These are phyloP conservation scores for Plasmopara viticola DNA, from an alignment of 352 stramenopile genomes.

Conservation along the genomic window DNA sequence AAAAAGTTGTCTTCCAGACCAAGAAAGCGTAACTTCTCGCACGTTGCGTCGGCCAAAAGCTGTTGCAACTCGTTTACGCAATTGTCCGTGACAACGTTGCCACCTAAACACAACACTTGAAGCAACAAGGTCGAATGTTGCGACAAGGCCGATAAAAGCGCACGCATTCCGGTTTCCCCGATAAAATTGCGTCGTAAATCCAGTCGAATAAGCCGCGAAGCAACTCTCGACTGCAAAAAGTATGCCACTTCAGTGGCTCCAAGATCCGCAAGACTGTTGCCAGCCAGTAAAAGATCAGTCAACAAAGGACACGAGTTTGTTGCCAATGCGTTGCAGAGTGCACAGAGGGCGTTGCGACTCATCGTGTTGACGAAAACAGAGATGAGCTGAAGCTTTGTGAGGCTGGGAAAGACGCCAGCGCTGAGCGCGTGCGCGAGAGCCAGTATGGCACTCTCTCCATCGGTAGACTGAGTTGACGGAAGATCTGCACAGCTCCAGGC, in stretches of 20 bases:
- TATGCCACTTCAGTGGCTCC: constrained; percentile 41
- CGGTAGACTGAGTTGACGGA: constrained; percentile 44
- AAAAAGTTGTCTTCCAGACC: constrained; percentile 81
- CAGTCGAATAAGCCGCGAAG: constrained; percentile 37
- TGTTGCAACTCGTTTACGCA: constrained; percentile 44
- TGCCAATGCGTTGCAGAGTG: constrained; percentile 37
- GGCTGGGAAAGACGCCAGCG: constrained; percentile 28
- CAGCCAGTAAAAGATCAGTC: constrained; percentile 50
- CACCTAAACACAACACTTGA: constrained; percentile 69
- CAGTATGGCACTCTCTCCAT: constrained; percentile 44
- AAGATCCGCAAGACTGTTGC: constrained; percentile 60
- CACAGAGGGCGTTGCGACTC: constrained; percentile 35
- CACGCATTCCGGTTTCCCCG: constrained; percentile 46
- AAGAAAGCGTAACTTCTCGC: constrained; percentile 54
- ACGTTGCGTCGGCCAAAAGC: constrained; percentile 31
- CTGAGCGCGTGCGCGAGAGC: constrained; percentile 34
- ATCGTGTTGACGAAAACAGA: constrained; percentile 69
- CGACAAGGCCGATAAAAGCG: constrained; percentile 32
- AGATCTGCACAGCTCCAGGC: constrained; percentile 60
- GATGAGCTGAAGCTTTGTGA: constrained; percentile 59
- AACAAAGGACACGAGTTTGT: constrained; percentile 43
- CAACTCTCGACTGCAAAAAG: constrained; percentile 29
- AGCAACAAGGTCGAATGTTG: constrained; percentile 24
- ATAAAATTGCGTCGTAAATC: constrained; percentile 73
- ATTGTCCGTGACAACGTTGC: constrained; percentile 80